Evolutionary conservation across 2,329 filamentous ascomycete genomes (phyloP).

Genomic region (Monascus ruber): DNA sequence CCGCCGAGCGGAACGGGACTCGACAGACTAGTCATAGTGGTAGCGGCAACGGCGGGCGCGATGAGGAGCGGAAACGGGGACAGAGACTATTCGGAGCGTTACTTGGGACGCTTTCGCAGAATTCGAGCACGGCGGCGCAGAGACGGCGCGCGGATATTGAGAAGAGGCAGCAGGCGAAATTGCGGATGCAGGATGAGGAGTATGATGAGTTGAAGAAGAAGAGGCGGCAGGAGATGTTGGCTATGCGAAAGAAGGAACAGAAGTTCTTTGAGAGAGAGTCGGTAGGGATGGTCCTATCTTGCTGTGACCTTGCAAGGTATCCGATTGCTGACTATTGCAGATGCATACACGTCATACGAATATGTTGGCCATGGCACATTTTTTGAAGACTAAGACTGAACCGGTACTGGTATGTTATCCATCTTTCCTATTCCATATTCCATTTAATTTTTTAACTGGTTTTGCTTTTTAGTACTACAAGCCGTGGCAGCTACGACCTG

Average conservation of each 20-base stretch:
- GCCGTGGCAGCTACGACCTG: constrained; percentile 62
- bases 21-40: constrained; percentile 6
- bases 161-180: constrained; percentile 65
- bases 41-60: constrained; percentile 30
- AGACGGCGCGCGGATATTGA: constrained; percentile 70
- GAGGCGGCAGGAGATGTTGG: constrained; percentile 51
- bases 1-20: not conserved
- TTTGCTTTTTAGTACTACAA: constrained; percentile 58
- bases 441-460: constrained; percentile 10
- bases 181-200: constrained; percentile 64
- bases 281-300: constrained; percentile 41
- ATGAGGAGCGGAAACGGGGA: constrained; percentile 75
- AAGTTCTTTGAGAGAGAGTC: constrained; percentile 62
- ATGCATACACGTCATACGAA: constrained; percentile 66
- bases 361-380: constrained; percentile 59
- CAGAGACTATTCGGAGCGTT: constrained; percentile 77
- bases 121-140: constrained; percentile 49
- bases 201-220: constrained; percentile 57
- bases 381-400: constrained; percentile 57
- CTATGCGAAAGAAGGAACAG: constrained; percentile 56
- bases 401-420: constrained; percentile 58
- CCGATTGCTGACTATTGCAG: constrained; percentile 33
- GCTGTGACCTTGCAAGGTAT: constrained; percentile 1
- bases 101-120: constrained; percentile 66
- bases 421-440: not conserved